Evolutionary conservation across 1,284 basidiomycete species (phyloP), one percentile per base, ranked within the genome.

Genomic region (Malassezia yamatoensis): DNA sequence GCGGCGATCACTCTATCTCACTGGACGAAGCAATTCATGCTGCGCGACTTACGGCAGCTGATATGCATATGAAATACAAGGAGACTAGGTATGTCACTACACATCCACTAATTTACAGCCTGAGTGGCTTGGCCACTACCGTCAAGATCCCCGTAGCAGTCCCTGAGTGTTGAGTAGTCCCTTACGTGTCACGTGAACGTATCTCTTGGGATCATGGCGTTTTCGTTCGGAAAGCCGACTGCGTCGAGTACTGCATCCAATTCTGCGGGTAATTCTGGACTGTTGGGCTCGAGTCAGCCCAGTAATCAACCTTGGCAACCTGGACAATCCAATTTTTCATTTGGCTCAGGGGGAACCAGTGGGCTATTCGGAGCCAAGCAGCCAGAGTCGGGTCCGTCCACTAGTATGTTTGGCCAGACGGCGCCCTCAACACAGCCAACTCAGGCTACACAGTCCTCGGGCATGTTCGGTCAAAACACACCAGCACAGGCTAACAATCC

Each of bases 11-110:
- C 68, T 83, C 84, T 32, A 88, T 93, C 44, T 87, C 85, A 0
- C 79, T 96, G 21, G 91, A 96, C 71, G 90, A 96, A 75, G 91
- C 91, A 0, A 96, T 96, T 54, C 87, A 90, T 71, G 93, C 91
- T 2, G 94, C 94, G 87, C 80, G 89, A 36, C 77, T 93, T 38
- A 96, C 91, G 0, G 91, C 91, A 1, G 62, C 76, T 29, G 78
- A 78, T 51, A 79, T 80, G 79, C 77, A 78, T 59, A 67, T 64
- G 10, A 75, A 76, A 61, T 78, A 65, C 58, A 72, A 71, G 41
- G 70, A 73, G 48, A 65, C 63, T 2, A 53, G 49, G 35, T 55
- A 42, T 32, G 24, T 29, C 24, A 29, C 24, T 29, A 29, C 24
- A 50, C 29, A 13, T 24, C 21, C 21, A 7, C 21, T 20, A 33